Conservation (phyloP, 371 early-diverging fungal genomes). For the Scutellospora calospora region DNA sequence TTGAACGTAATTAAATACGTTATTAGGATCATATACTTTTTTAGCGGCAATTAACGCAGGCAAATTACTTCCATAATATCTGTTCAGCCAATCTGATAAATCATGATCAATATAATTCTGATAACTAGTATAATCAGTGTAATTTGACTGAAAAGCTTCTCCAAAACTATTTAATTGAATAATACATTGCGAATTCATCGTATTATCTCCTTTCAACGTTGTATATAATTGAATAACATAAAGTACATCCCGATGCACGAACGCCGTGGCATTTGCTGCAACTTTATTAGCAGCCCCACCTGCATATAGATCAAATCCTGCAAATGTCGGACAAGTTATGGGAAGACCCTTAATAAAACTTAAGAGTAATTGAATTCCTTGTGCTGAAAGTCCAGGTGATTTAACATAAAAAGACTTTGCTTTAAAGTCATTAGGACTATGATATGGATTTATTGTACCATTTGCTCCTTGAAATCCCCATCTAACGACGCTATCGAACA, state of each 20-base stretch:
- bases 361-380: not conserved
- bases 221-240: not conserved
- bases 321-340: not conserved
- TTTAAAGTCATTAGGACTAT: not conserved
- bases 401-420: not conserved
- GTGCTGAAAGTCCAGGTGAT: not conserved
- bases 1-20: conserved; percentile 12
- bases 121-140: not conserved
- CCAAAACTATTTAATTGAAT: not conserved
- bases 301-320: not conserved
- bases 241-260: not conserved
- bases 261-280: not conserved
- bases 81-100: not conserved
- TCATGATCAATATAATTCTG: conserved; percentile 26
- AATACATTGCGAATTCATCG: not conserved
- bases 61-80: conserved; percentile 18
- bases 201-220: not conserved
- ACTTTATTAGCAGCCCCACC: not conserved
- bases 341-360: not conserved
- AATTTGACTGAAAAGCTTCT: not conserved
- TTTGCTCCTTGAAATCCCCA: not conserved
- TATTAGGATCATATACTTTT: not conserved
- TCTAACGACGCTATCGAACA: not conserved
- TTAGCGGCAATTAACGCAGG: not conserved
- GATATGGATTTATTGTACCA: not conserved